Evolutionary conservation across 2,329 filamentous ascomycete genomes (phyloP), one percentile per base, ranked within the genome.

Genomic region (Penicillium sp.): DNA sequence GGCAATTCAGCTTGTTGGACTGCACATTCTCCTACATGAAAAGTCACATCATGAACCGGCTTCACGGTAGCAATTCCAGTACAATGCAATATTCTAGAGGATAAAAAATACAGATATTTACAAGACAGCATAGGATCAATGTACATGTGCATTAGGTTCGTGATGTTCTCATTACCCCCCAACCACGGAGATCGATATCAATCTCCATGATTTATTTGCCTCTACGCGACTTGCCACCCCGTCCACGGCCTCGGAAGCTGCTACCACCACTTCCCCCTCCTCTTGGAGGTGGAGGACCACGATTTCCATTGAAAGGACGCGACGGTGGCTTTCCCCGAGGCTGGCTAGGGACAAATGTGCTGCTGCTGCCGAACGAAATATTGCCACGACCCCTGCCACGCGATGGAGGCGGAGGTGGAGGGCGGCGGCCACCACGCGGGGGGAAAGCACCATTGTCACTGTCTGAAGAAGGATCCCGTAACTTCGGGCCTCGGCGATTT

Each of bases 391-490:
- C 65, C 15, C 58, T 58, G 34, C 52, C 53, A 15, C 64, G 60
- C 23, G 62, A 60, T 23, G 57, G 61, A 24, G 68, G 57, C 18
- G 64, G 59, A 8, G 62, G 57, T n/a, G 64, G 59, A 9, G 62
- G 62, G 23, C 64, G 61, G 52, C 61, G 64, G 52, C 52, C 56
- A 21, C 67, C 52, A 42, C 61, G 59, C 15, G 64, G 61, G 26
- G 64, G 56, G 54, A 70, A 58, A 62, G 65, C 65, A 42, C 69
- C 73, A 29, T 75, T 70, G 41, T 75, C 70, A 41, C 66, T 69
- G 10, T 71, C 69, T 39, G 69, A 58, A 26, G 69, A 65, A 31
- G 64, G 58, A 6, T 65, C 63, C 16, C 54, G 58, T 43, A 38
- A 16, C n/a, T 43, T 43, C 6, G 39, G 43, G 13, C 66, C 68